Percentiles rank a stretch among this genome's conserved stretches.
These are phyloP conservation scores for Elsinoe batatas DNA, from an alignment of 2,329 filamentous ascomycete species.

Conservation along the genomic window DNA sequence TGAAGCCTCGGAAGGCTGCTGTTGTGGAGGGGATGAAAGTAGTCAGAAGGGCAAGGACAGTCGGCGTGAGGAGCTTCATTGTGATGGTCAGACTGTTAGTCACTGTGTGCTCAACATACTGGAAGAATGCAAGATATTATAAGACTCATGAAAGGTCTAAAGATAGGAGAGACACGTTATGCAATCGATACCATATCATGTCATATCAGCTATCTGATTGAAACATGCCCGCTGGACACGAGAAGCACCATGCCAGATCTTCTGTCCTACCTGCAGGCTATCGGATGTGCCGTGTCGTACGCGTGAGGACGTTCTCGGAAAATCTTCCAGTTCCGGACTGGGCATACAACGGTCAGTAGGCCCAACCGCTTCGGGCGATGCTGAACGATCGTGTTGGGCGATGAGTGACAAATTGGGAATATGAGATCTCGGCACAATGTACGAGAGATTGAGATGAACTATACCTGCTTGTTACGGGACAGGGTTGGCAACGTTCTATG, in stretches of 20 bases:
- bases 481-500: not conserved
- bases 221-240: slow-evolving; percentile 1
- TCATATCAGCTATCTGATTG: not conserved
- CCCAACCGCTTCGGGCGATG: slow-evolving; percentile 8
- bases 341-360: slow-evolving; percentile 11
- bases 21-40: slow-evolving; percentile 24
- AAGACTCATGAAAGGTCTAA: not conserved
- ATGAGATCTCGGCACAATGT: slow-evolving; percentile 9
- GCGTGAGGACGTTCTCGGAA: slow-evolving; percentile 11
- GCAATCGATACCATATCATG: slow-evolving; percentile 10
- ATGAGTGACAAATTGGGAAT: slow-evolving; percentile 1
- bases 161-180: slow-evolving; percentile 11
- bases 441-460: slow-evolving; percentile 8
- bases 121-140: not conserved
- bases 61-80: slow-evolving; percentile 5
- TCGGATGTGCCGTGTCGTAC: not conserved
- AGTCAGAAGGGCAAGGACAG: slow-evolving; percentile 18
- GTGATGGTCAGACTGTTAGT: not conserved
- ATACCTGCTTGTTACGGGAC: not conserved
- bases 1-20: slow-evolving; percentile 36
- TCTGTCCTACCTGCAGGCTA: not conserved
- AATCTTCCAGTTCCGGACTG: not conserved
- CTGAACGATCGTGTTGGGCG: not conserved
- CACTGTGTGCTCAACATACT: not conserved
- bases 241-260: not conserved